These are phyloP conservation scores for Candida taoyuanica DNA, from an alignment of 805 yeast genomes.

Conservation along the genomic window DNA sequence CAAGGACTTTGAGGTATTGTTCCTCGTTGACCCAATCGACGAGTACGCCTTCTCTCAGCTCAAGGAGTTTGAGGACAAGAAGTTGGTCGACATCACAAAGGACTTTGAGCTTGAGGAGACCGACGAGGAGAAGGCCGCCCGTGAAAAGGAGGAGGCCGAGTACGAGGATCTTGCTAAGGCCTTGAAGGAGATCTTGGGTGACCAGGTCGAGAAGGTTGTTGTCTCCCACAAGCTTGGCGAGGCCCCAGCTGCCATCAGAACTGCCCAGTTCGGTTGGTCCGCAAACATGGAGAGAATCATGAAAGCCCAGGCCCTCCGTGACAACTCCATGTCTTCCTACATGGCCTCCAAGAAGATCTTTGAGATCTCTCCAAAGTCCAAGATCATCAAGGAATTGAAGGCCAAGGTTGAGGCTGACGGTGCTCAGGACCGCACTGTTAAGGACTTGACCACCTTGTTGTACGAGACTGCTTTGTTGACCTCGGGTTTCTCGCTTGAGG, in stretches of 20 bases:
- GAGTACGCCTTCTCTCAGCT: slow-evolving; percentile 99
- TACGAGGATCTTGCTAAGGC: slow-evolving; percentile 93
- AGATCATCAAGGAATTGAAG: slow-evolving; percentile 93
- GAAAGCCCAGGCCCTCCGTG: slow-evolving; percentile 99
- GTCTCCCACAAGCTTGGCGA: slow-evolving; percentile 96
- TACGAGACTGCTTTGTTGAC: slow-evolving; percentile 98
- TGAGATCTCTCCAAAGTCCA: slow-evolving; percentile 95
- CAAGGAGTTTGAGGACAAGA: slow-evolving; percentile 99
- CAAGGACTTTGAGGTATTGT: slow-evolving; percentile 96
- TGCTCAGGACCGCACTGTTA: slow-evolving; percentile 96
- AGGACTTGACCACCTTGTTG: slow-evolving; percentile 92
- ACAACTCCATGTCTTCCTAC: slow-evolving; percentile 97
- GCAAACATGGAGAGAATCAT: slow-evolving; percentile 99
- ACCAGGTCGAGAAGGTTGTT: slow-evolving; percentile 98
- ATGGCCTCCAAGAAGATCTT: slow-evolving; percentile 99
- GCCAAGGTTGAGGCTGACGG: slow-evolving; percentile 96
- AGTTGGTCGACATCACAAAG: slow-evolving; percentile 97
- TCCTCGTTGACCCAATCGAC: slow-evolving; percentile 98
- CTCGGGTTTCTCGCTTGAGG: slow-evolving; percentile 98
- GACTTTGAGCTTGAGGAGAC: slow-evolving; percentile 98
- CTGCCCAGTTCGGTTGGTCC: slow-evolving; percentile 99
- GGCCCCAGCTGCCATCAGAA: slow-evolving; percentile 99
- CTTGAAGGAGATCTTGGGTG: slow-evolving; percentile 95
- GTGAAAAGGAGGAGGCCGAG: slow-evolving; percentile 91
- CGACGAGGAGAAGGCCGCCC: slow-evolving; percentile 91